Conservation (phyloP, 2,329 filamentous ascomycete species). For the Hypomyces rosellus region DNA sequence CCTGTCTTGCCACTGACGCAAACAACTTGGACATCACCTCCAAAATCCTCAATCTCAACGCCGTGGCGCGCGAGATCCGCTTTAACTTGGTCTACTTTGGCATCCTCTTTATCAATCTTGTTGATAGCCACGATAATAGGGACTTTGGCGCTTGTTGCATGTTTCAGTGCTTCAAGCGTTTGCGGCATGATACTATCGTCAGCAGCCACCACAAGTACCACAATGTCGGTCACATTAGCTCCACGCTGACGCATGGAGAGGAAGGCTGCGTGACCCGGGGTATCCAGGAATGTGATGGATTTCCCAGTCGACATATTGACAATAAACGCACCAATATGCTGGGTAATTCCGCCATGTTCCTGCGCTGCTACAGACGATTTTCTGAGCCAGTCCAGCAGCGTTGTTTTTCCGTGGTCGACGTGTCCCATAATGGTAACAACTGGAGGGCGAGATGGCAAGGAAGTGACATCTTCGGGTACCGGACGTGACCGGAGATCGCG, state of each 20-base stretch:
- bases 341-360: slow-evolving; percentile 95
- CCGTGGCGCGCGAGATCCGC: slow-evolving; percentile 75
- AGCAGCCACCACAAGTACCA: slow-evolving; percentile 89
- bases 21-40: slow-evolving; percentile 89
- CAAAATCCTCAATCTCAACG: slow-evolving; percentile 89
- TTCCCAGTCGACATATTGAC: slow-evolving; percentile 82
- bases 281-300: slow-evolving; percentile 93
- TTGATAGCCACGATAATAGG: slow-evolving; percentile 98
- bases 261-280: slow-evolving; percentile 92
- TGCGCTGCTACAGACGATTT: slow-evolving; percentile 86
- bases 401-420: slow-evolving; percentile 97
- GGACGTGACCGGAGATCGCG: slow-evolving; percentile 69
- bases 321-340: slow-evolving; percentile 96
- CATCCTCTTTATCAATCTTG: slow-evolving; percentile 87
- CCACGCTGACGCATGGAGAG: slow-evolving; percentile 92
- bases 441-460: slow-evolving; percentile 70
- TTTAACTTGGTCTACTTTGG: slow-evolving; percentile 78
- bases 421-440: slow-evolving; percentile 99
- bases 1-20: slow-evolving; percentile 91
- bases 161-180: slow-evolving; percentile 91
- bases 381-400: slow-evolving; percentile 84
- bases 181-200: slow-evolving; percentile 98
- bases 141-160: slow-evolving; percentile 78
- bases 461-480: slow-evolving; percentile 58
- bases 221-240: slow-evolving; percentile 93